phyloP scores from a whole-genome alignment of 805 yeast species.

The Zygotorulaspora chibaensis region DNA sequence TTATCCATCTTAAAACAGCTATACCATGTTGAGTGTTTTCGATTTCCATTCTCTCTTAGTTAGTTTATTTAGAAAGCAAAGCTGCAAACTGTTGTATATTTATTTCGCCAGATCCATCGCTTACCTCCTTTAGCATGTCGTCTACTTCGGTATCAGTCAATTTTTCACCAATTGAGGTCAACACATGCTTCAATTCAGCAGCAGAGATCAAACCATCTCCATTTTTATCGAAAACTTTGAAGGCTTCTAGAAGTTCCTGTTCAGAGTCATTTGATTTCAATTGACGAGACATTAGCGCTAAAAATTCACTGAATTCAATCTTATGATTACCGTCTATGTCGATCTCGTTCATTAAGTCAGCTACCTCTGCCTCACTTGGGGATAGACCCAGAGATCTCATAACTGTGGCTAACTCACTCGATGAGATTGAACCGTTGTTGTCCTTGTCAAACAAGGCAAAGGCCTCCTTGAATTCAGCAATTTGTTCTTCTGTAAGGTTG shows the following conservation, averaged over 20 bases:
- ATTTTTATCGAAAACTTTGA: conserved; percentile 93
- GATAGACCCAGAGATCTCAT: conserved; percentile 99
- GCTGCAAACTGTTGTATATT: conserved; percentile 96
- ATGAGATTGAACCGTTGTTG: conserved; percentile 93
- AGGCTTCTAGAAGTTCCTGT: conserved; percentile 95
- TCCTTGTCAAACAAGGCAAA: conserved; percentile 95
- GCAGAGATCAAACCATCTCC: conserved; percentile 97
- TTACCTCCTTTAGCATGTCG: conserved; percentile 94
- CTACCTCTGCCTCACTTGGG: conserved; percentile 92
- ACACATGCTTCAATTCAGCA: conserved; percentile 92
- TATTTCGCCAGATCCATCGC: conserved; percentile 94
- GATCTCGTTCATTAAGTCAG: conserved; percentile 95
- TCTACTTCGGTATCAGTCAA: conserved; percentile 95
- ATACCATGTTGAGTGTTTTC: neutral
- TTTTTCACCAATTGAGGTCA: conserved; percentile 96
- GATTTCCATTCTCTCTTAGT: neutral
- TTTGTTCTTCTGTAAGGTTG: conserved; percentile 91
- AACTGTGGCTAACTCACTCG: conserved; percentile 93
- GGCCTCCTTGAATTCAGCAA: conserved; percentile 96
- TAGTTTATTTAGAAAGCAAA: conserved; percentile 64
- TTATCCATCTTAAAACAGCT: neutral
- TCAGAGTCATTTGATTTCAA: conserved; percentile 96
- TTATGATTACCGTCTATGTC: conserved; percentile 93
- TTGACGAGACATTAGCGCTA: conserved; percentile 86
- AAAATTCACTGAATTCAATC: conserved; percentile 76